Conservation (phyloP, 192 early-diverging fungal genomes). For the Coemansia sp. region DNA sequence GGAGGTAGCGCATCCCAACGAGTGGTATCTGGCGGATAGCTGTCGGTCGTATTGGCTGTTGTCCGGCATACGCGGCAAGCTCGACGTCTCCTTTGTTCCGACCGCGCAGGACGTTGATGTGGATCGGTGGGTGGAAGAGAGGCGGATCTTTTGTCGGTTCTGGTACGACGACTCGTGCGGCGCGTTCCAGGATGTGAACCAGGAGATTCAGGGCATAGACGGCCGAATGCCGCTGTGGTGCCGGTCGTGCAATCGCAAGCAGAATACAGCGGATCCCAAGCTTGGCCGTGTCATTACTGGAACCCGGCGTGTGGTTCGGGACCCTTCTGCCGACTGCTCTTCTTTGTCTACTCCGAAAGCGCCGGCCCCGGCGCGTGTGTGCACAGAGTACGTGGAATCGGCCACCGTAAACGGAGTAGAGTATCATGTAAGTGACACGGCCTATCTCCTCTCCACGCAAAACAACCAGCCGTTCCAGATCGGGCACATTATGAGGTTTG, state of each 20-base stretch:
- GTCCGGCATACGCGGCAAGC: constrained; percentile 45
- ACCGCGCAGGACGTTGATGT: constrained; percentile 19
- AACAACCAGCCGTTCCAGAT: constrained; percentile 50
- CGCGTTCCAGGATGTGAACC: constrained; percentile 52
- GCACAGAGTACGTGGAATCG: constrained; percentile 12
- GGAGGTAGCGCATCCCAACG: constrained; percentile 51
- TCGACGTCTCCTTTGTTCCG: constrained; percentile 28
- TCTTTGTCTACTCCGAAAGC: too few relatives aligned
- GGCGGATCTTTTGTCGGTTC: constrained; percentile 47
- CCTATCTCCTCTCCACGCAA: constrained; percentile 49
- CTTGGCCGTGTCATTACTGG: constrained; percentile 10
- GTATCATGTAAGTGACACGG: constrained; percentile 55
- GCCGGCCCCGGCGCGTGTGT: not conserved
- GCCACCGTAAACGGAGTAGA: constrained; percentile 24
- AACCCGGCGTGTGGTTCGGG: not conserved
- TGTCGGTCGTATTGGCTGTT: constrained; percentile 46
- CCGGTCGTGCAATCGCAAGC: constrained; percentile 19
- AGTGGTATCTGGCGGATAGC: constrained; percentile 53
- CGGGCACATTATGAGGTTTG: constrained; percentile 48
- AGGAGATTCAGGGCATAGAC: constrained; percentile 7
- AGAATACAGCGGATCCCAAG: constrained; percentile 7
- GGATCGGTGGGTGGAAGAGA: constrained; percentile 16
- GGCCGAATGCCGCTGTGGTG: constrained; percentile 22
- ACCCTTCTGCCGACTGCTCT: not conserved
- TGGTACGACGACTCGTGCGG: constrained; percentile 53